phyloP scores from a whole-genome alignment of 208 protist genomes.

The Trypanosoma cruzi region DNA sequence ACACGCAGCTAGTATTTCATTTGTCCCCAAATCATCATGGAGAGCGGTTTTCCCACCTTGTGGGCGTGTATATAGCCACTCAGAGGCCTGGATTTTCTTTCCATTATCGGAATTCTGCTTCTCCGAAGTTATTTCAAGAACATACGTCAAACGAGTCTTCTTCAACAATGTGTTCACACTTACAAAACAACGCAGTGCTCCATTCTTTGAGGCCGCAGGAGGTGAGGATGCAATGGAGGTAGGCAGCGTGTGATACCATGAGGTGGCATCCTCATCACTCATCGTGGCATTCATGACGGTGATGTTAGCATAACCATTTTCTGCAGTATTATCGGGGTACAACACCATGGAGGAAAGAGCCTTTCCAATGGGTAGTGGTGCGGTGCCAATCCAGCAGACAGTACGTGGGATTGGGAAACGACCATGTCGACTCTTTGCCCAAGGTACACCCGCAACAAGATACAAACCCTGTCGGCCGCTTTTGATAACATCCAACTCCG shows the following conservation, averaged over 20 bases:
- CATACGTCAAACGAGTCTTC: conserved; percentile 29
- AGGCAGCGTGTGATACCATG: conserved; percentile 25
- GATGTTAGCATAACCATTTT: background rate
- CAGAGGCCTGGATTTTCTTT: background rate
- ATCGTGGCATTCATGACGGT: background rate
- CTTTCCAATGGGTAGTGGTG: conserved; percentile 27
- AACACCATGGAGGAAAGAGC: conserved; percentile 12
- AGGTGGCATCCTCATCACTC: conserved; percentile 2
- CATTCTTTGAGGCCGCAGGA: background rate
- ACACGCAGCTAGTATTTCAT: conserved; percentile 12
- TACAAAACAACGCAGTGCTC: conserved; percentile 19
- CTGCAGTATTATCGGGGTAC: conserved; percentile 5
- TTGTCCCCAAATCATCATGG: background rate
- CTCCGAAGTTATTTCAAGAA: conserved; percentile 4
- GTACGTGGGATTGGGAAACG: conserved; percentile 26
- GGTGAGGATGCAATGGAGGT: conserved; percentile 17
- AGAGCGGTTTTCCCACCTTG: background rate
- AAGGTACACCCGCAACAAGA: background rate
- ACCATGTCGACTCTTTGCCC: conserved; percentile 2
- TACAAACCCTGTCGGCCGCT: conserved; percentile 19
- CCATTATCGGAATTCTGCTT: background rate
- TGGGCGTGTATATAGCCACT: conserved; percentile 16
- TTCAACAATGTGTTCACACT: conserved; percentile 31
- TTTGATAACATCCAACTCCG: background rate
- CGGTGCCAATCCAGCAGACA: conserved; percentile 21